Base-by-base conservation (phyloP, 2,329 filamentous ascomycete genomes). In the Alternaria conjuncta region DNA sequence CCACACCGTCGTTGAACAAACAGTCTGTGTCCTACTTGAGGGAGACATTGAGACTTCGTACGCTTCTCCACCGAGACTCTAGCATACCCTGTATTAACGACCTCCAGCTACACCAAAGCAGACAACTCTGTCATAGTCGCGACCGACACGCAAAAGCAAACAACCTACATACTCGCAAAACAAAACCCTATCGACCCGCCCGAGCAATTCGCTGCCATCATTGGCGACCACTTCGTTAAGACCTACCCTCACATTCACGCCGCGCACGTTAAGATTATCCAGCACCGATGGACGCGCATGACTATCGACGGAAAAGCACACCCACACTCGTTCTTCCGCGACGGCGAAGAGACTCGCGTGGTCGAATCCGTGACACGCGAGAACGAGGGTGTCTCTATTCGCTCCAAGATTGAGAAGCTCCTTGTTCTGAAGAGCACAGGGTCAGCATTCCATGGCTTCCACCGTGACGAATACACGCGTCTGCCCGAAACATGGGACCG, bases 61-160 rank as follows among this genome's bases (percentile, higher is more conserved):
- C 79, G 89, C 78, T 20, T 55, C 43, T 15, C 18, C 46, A 25
- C 46, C 10, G 13, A 32, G n/a, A 18, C 5, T 8, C 30, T 26
- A 36, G 3, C 13, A 51, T 10, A 47, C n/a, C 55, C 59, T 26
- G 32, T 60, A 57, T 67, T 75, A 61, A 79, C 63, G 43, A 7
- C 8, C 12, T 36, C 41, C 67, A 96, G 93, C 69, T 99, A 97
- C 86, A 99, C 95, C 66, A 82, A 88, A 77, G 95, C 93, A 73
- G 94, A 99, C 85, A 99, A 99, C 86, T 92, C 90, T 75, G 92
- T 96, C 69, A 89, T 99, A 63, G 95, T 99, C 65, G 94, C 96
- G 68, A 99, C 96, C 65, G 96, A 99, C 82, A 95, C 94, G 25
- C 97, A 98, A 84, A 99, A 99, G 86, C 97, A 99, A 84, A 98